phyloP scores from a whole-genome alignment of 2,329 filamentous ascomycete genomes.

The Diplodia intermedia region DNA sequence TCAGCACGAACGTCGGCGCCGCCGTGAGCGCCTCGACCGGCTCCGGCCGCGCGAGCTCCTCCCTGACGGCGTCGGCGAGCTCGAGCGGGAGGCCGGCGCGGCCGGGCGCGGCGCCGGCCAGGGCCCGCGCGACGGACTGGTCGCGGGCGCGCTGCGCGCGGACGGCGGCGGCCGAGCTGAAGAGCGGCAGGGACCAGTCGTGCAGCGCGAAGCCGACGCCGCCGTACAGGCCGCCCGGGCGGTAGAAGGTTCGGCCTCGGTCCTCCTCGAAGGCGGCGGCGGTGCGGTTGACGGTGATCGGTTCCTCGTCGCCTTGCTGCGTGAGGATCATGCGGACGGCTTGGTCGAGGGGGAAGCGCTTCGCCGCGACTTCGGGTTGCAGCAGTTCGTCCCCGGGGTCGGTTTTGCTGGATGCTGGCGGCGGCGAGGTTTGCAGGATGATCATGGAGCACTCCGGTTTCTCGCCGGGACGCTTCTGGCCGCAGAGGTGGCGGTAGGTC shows the following conservation, averaged over 20 bases:
- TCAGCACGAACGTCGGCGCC: constrained; percentile 1
- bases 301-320: background rate
- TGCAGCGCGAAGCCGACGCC: background rate
- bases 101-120: background rate
- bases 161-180: background rate
- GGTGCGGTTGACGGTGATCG: background rate
- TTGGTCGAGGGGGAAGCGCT: background rate
- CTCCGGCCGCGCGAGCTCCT: background rate
- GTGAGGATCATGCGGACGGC: constrained; percentile 3
- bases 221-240: background rate
- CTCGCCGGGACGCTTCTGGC: background rate
- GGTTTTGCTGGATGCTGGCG: background rate
- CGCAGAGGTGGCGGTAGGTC: background rate
- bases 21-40: background rate
- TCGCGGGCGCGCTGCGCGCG: background rate
- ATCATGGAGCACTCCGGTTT: background rate
- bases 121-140: background rate
- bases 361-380: background rate
- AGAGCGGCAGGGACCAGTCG: constrained; percentile 20
- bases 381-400: background rate
- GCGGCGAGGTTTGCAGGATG: background rate
- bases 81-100: constrained; percentile 1
- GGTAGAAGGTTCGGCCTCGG: background rate
- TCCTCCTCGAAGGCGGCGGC: background rate
- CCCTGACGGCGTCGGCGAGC: constrained; percentile 3